Evolutionary conservation across 2,329 filamentous ascomycete genomes (phyloP).

Genomic region (Ambrosiella cleistominuta): DNA sequence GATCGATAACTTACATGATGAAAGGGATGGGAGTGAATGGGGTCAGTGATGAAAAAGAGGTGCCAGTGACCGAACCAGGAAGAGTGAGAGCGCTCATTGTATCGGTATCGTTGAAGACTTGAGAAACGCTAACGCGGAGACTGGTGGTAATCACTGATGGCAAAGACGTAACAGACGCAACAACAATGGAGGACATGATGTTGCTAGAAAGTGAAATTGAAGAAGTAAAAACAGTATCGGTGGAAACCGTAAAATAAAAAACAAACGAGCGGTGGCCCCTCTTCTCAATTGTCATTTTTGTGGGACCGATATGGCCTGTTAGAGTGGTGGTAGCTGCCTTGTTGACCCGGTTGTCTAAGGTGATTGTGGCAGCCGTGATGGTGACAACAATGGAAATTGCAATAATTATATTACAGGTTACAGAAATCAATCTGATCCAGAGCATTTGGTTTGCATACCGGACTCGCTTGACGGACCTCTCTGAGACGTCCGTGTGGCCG

Average conservation of each 20-base stretch:
- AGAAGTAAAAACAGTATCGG: constrained; percentile 4
- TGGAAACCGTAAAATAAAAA: neutral
- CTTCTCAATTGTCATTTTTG: neutral
- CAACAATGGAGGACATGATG: neutral
- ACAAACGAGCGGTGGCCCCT: neutral
- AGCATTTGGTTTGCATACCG: constrained; percentile 6
- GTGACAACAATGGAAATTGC: constrained; percentile 1
- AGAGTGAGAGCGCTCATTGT: constrained; percentile 10
- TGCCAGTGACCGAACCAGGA: constrained; percentile 6
- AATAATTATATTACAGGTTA: constrained; percentile 6
- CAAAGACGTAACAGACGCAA: neutral
- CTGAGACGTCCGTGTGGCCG: constrained; percentile 3
- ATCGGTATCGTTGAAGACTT: constrained; percentile 2
- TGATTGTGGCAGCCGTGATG: constrained; percentile 5
- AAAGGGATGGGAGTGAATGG: neutral
- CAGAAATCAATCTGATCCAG: constrained; percentile 3
- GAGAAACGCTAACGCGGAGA: neutral
- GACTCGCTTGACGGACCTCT: neutral
- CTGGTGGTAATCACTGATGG: neutral
- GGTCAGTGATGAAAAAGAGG: neutral
- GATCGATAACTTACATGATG: constrained; percentile 5
- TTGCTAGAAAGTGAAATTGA: neutral
- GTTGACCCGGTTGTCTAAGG: constrained; percentile 4
- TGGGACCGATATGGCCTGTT: neutral
- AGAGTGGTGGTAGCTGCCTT: neutral